Evolutionary conservation across 2,329 filamentous ascomycete genomes (phyloP).

Genomic region (Claviceps sorghi): DNA sequence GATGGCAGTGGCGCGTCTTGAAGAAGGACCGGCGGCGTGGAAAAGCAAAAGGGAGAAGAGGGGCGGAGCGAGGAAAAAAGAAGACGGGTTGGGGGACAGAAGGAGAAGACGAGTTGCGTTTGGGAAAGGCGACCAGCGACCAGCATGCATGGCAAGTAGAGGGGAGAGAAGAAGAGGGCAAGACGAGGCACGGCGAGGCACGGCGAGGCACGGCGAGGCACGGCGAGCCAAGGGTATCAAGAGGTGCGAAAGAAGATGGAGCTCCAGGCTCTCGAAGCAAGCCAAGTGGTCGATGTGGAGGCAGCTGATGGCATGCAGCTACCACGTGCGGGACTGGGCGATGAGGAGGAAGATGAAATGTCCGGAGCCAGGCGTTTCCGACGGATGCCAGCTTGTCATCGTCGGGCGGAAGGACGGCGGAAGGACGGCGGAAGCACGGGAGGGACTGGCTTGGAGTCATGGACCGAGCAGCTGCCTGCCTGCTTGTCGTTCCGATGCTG

Average conservation of each 20-base stretch:
- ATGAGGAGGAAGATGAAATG: neutral
- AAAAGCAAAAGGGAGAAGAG: neutral
- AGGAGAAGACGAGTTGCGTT: neutral
- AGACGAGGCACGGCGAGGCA: too few species aligned
- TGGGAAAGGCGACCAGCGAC: slow-evolving; percentile 1
- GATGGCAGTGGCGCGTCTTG: neutral
- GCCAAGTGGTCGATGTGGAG: neutral
- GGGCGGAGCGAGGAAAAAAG: neutral
- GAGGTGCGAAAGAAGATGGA: neutral
- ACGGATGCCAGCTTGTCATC: neutral
- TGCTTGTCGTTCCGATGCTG: neutral
- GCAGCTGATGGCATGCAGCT: neutral
- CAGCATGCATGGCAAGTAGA: slow-evolving; percentile 3
- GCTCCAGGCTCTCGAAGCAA: neutral
- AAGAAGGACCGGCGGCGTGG: neutral
- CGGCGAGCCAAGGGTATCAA: neutral
- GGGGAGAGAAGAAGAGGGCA: neutral
- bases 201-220: too few species aligned
- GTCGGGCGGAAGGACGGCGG: neutral
- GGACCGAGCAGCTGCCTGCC: too few species aligned
- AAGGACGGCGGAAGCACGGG: too few species aligned
- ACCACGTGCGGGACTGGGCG: neutral
- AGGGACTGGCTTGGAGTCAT: too few species aligned
- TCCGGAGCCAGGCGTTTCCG: neutral
- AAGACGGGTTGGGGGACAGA: neutral